Conservation (phyloP, 179 eudicot genomes). For the Drosera spatulata region DNA sequence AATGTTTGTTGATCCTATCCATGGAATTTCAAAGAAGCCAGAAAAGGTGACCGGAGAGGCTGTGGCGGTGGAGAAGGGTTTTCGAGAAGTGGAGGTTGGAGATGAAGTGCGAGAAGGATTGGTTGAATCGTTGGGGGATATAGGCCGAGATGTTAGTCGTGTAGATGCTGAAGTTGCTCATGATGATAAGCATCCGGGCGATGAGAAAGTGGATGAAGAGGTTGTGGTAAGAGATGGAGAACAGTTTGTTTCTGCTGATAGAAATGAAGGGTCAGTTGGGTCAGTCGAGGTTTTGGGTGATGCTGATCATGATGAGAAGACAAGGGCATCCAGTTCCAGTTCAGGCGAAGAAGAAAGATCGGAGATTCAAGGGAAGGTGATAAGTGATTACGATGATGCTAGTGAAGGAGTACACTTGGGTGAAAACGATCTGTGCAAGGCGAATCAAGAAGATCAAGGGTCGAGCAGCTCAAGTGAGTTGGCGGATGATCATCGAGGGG, state of each 20-base stretch:
- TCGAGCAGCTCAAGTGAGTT: no score
- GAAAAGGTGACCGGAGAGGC: neutral
- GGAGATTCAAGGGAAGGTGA: neutral
- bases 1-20: slow-evolving; percentile 27
- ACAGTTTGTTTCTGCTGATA: neutral
- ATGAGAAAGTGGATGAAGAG: neutral
- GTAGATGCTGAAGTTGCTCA: neutral
- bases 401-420: no score
- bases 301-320: neutral
- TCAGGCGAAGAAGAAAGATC: neutral
- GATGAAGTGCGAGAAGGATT: no score
- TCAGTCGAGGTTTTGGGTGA: neutral
- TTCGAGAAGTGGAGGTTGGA: no score
- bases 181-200: neutral
- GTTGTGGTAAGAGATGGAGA: neutral
- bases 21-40: slow-evolving; percentile 3
- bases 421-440: no score
- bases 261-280: neutral
- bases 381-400: no score
- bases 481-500: no score
- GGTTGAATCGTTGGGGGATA: no score
- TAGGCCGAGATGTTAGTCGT: no score
- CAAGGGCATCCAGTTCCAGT: neutral
- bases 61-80: no score
- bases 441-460: neutral